Conservation (phyloP, 139 green algal genomes). For the Bryopsis sp. region DNA sequence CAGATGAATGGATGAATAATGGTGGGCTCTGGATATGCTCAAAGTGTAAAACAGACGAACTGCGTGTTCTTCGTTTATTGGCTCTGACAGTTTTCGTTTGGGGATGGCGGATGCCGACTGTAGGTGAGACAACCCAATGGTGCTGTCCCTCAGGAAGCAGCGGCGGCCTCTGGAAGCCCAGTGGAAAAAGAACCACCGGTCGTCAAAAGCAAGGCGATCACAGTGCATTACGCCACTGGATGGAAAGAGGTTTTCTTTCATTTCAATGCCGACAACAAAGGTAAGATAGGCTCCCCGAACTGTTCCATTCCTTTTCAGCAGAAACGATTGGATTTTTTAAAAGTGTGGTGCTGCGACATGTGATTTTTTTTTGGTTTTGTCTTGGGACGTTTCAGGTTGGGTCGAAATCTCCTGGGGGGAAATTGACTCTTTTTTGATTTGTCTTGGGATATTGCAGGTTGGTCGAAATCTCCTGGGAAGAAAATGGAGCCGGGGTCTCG, state of each 20-base stretch:
- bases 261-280: constrained; percentile 13
- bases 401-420: not conserved
- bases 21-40: not conserved
- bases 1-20: not conserved
- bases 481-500: not conserved
- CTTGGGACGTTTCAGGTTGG: not conserved
- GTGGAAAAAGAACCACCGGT: not conserved
- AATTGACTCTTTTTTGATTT: not conserved
- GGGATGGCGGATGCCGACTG: not conserved
- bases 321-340: not conserved
- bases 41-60: not conserved
- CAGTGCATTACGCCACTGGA: not conserved
- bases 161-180: not conserved
- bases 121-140: not conserved
- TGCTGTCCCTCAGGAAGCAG: not conserved
- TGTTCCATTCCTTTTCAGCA: not conserved
- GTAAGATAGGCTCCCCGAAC: not conserved
- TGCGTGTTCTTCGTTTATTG: not conserved
- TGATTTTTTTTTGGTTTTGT: not conserved
- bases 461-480: constrained; percentile 9
- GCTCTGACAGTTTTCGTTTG: not conserved
- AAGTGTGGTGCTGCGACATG: not conserved
- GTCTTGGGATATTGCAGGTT: constrained; percentile 3
- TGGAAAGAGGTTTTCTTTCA: constrained; percentile 8
- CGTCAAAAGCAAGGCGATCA: constrained; percentile 8